A percentile compares a stretch with the other conserved stretches of the same genome.
These are phyloP conservation scores for Leccinum solheimii DNA, from an alignment of 1,284 basidiomycete genomes.

Conservation along the genomic window DNA sequence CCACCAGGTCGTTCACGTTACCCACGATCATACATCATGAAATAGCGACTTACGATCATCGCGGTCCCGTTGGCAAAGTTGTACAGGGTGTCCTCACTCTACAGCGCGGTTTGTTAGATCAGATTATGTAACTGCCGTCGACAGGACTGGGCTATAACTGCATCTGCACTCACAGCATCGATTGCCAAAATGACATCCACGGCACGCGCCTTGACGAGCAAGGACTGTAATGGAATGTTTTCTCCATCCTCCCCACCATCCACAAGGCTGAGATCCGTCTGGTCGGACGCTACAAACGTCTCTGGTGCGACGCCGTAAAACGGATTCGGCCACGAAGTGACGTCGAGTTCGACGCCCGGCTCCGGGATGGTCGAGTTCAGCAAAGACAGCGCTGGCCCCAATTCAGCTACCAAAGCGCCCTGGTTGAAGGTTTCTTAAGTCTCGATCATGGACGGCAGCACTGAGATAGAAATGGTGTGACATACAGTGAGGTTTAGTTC, in stretches of 20 bases:
- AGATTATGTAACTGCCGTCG: background rate
- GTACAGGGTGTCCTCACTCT: slow-evolving; percentile 30
- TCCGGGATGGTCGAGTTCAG: slow-evolving; percentile 29
- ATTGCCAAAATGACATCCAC: background rate
- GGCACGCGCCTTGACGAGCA: background rate
- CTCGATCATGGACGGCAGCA: slow-evolving; percentile 30
- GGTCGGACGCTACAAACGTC: background rate
- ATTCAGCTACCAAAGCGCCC: slow-evolving; percentile 20
- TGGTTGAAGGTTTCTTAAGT: background rate
- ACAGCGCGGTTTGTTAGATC: background rate
- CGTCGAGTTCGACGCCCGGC: background rate
- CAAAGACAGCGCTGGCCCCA: slow-evolving; percentile 28
- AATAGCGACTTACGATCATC: slow-evolving; percentile 39
- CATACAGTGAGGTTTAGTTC: slow-evolving; percentile 38
- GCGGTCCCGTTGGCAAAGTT: slow-evolving; percentile 42
- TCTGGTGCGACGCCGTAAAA: background rate
- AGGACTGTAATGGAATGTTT: background rate
- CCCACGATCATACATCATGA: background rate
- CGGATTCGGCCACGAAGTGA: background rate
- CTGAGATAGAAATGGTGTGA: slow-evolving; percentile 18
- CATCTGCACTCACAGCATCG: background rate
- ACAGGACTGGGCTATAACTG: background rate
- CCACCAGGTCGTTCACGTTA: background rate
- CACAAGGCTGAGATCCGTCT: background rate
- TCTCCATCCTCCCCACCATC: background rate